Evolutionary conservation across 495 filamentous ascomycete genomes (phyloP).

Genomic region (Hyaloscypha finlandica): DNA sequence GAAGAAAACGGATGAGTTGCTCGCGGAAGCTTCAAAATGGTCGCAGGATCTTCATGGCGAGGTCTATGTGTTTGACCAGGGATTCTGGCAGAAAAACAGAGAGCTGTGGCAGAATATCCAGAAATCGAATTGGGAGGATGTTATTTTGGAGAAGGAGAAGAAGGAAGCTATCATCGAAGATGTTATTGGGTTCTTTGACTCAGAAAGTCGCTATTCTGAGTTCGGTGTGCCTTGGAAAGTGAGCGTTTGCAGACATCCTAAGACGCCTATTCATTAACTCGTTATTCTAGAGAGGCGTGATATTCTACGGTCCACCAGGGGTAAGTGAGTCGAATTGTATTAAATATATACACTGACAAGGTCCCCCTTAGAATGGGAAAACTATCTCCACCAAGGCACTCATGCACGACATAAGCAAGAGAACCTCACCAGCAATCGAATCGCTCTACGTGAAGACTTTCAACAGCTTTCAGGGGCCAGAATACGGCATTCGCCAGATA

Average conservation of each 20-base stretch:
- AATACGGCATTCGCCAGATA: slow-evolving; percentile 47
- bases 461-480: slow-evolving; percentile 42
- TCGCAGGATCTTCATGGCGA: slow-evolving; percentile 55
- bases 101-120: slow-evolving; percentile 60
- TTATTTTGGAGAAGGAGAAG: slow-evolving; percentile 64
- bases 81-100: slow-evolving; percentile 59
- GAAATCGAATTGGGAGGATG: slow-evolving; percentile 60
- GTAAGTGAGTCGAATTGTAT: slow-evolving; percentile 13
- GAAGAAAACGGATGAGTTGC: slow-evolving; percentile 49
- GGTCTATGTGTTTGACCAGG: slow-evolving; percentile 64
- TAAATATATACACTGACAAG: not conserved
- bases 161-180: slow-evolving; percentile 61
- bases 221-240: slow-evolving; percentile 66
- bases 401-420: slow-evolving; percentile 56
- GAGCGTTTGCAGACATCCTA: not conserved
- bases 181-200: slow-evolving; percentile 61
- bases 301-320: slow-evolving; percentile 61
- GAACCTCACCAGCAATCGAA: slow-evolving; percentile 39
- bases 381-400: slow-evolving; percentile 69
- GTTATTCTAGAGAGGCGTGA: slow-evolving; percentile 47
- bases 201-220: slow-evolving; percentile 51
- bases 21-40: slow-evolving; percentile 53
- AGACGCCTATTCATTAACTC: slow-evolving; percentile 18
- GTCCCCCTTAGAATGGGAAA: slow-evolving; percentile 54
- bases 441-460: slow-evolving; percentile 58